Evolutionary conservation across 768 basidiomycete genomes (phyloP).

Genomic region (Lactifluus volemus): DNA sequence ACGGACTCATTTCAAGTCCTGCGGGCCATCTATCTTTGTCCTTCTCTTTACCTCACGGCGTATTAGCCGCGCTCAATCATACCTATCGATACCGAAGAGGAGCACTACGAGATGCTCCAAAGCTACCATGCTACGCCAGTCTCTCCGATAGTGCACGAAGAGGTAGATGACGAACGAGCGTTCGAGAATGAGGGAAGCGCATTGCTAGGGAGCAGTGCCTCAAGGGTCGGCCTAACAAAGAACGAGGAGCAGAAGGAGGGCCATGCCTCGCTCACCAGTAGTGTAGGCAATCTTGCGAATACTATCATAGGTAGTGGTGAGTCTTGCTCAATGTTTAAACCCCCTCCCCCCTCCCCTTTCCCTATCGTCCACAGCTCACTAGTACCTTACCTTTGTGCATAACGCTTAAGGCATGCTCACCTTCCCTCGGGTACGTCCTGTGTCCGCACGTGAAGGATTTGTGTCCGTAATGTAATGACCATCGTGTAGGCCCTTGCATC

Average conservation of each 20-base stretch:
- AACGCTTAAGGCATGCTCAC: conserved; percentile 67
- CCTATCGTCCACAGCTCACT: neutral
- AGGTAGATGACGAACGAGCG: conserved; percentile 24
- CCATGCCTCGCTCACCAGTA: conserved; percentile 57
- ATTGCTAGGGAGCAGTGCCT: conserved; percentile 41
- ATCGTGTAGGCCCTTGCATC: conserved; percentile 72
- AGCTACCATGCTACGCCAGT: conserved; percentile 51
- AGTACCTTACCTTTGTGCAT: neutral
- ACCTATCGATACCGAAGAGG: conserved; percentile 10
- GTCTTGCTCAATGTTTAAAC: conserved; percentile 17
- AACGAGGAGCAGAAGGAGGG: conserved; percentile 41
- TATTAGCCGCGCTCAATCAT: neutral
- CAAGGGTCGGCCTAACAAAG: conserved; percentile 20
- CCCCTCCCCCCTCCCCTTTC: neutral
- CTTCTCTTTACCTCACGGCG: neutral
- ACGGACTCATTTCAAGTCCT: neutral
- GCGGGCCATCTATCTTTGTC: neutral
- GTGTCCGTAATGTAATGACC: neutral
- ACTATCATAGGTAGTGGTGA: conserved; percentile 88
- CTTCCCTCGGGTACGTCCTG: conserved; percentile 61
- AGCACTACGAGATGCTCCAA: conserved; percentile 54
- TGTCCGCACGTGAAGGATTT: neutral
- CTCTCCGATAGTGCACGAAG: conserved; percentile 24
- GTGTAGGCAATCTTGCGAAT: conserved; percentile 74
- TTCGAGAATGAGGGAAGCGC: conserved; percentile 47